Percentiles rank a stretch among this genome's conserved stretches.
Conservation (phyloP, 2,329 filamentous ascomycete species). For the Hortaea werneckii region DNA sequence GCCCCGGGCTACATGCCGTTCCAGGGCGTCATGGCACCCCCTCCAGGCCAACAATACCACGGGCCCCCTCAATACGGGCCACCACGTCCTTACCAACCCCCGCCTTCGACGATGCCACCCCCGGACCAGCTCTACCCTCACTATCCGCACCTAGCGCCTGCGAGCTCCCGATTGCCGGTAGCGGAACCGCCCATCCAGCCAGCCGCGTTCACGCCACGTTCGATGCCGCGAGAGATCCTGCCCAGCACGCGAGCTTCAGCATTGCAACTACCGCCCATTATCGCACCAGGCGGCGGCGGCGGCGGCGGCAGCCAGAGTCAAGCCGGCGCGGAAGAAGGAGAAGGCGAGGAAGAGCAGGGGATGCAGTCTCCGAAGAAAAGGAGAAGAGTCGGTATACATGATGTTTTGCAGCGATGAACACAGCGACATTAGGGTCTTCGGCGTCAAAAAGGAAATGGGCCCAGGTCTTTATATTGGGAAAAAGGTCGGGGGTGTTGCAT, state of each 20-base stretch:
- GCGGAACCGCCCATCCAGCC: slow-evolving; percentile 17
- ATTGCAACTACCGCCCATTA: slow-evolving; percentile 18
- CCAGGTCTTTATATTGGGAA: too few species aligned
- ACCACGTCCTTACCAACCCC: background rate
- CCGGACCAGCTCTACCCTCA: background rate
- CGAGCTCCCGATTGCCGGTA: slow-evolving; percentile 9
- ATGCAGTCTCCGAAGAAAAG: slow-evolving; percentile 16
- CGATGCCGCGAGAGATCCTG: slow-evolving; percentile 7
- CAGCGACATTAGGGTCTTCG: background rate
- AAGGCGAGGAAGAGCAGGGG: slow-evolving; percentile 8
- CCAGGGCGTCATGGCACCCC: slow-evolving; percentile 9
- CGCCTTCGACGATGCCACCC: background rate
- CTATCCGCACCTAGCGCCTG: background rate
- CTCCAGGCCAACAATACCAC: background rate
- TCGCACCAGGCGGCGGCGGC: background rate
- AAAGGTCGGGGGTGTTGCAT: too few species aligned
- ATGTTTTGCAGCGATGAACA: slow-evolving; percentile 16
- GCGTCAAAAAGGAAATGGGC: too few species aligned
- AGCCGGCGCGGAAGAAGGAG: slow-evolving; percentile 10
- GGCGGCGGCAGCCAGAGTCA: background rate
- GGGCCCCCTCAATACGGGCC: background rate
- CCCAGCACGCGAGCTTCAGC: slow-evolving; percentile 3
- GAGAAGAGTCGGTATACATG: slow-evolving; percentile 22
- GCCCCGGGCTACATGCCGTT: slow-evolving; percentile 2
- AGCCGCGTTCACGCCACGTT: slow-evolving; percentile 13